phyloP scores from a whole-genome alignment of 2,329 filamentous ascomycete species.

The Plenodomus lindquistii region DNA sequence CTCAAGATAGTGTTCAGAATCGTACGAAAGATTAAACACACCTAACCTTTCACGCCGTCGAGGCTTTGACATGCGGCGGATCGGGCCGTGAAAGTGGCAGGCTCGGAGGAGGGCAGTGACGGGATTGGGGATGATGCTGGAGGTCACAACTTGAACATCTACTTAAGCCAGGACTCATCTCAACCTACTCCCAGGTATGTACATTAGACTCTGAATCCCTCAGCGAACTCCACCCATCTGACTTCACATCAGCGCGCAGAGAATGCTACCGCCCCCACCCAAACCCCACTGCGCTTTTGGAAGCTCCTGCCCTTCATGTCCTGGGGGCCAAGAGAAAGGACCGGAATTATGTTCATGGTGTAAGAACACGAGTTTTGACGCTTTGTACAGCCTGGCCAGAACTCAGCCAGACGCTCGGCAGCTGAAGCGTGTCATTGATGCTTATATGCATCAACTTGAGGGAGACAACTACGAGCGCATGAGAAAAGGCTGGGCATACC shows the following conservation, averaged over 20 bases:
- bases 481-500: conserved; percentile 21
- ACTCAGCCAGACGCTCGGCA: conserved; percentile 10
- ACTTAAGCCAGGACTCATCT: conserved; percentile 4
- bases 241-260: conserved; percentile 3
- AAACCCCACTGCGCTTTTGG: conserved; percentile 26
- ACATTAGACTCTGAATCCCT: not conserved
- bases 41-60: conserved; percentile 32
- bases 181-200: not conserved
- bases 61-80: conserved; percentile 35
- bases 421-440: conserved; percentile 18
- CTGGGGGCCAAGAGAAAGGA: conserved; percentile 23
- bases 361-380: conserved; percentile 29
- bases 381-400: conserved; percentile 20
- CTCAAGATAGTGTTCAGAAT: conserved; percentile 26
- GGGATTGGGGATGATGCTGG: conserved; percentile 30
- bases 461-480: conserved; percentile 21
- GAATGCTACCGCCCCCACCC: conserved; percentile 25
- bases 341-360: conserved; percentile 28
- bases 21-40: conserved; percentile 25
- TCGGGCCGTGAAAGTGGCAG: conserved; percentile 19
- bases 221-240: conserved; percentile 2
- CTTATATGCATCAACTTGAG: conserved; percentile 23
- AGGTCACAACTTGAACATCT: conserved; percentile 21
- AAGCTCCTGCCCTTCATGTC: conserved; percentile 19
- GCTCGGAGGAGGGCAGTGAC: conserved; percentile 16